Percentiles rank a stretch among this genome's conserved stretches.
phyloP scores from a whole-genome alignment of 2,329 filamentous ascomycete species.

The Tricladium varicosporioides region DNA sequence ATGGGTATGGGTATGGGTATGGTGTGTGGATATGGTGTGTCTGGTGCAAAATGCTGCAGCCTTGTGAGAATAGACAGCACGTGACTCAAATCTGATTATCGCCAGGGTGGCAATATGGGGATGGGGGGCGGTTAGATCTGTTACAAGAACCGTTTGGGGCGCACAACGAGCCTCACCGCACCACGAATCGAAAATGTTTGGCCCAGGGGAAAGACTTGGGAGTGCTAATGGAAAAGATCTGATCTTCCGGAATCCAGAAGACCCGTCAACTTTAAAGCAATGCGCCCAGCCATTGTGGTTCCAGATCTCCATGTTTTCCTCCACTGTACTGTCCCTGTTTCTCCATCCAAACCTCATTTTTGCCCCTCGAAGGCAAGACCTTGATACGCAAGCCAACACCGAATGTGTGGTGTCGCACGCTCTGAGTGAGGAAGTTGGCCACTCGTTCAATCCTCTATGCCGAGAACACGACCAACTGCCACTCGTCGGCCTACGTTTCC shows the following conservation, averaged over 20 bases:
- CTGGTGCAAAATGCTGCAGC: no score
- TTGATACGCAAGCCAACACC: background rate
- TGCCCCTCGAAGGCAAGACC: background rate
- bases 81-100: background rate
- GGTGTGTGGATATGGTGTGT: no score
- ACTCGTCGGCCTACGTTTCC: background rate
- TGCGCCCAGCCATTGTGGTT: background rate
- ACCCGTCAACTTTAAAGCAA: slow-evolving; percentile 3
- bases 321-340: background rate
- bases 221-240: background rate
- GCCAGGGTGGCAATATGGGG: background rate
- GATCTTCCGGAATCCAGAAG: background rate
- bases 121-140: background rate
- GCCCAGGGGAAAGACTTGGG: background rate
- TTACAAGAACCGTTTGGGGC: background rate
- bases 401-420: background rate
- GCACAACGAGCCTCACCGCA: background rate
- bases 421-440: background rate
- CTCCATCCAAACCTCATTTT: background rate
- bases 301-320: background rate
- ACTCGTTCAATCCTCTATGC: background rate
- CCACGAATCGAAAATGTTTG: background rate
- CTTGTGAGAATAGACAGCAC: background rate
- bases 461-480: background rate
- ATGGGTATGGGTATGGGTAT: no score